Evolutionary conservation across 352 stramenopile genomes (phyloP).

Genomic region (Pythium dissotocum): DNA sequence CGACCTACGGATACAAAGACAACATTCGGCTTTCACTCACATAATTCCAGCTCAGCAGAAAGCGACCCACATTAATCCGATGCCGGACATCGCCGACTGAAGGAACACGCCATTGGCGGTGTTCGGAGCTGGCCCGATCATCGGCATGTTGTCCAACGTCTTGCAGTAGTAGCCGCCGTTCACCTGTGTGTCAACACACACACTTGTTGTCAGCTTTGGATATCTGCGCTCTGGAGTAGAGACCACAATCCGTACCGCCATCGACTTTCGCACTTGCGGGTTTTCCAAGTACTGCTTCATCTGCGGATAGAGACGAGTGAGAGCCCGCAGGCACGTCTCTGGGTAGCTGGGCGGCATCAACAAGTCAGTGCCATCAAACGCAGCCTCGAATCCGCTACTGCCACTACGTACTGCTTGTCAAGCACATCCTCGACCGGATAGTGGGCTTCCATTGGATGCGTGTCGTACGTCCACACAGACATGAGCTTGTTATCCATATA

Average conservation of each 20-base stretch:
- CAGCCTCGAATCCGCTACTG: background rate
- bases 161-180: constrained; percentile 84
- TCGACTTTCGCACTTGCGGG: constrained; percentile 54
- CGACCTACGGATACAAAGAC: constrained; percentile 35
- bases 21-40: background rate
- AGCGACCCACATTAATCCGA: constrained; percentile 60
- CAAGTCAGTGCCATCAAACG: background rate
- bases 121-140: constrained; percentile 62
- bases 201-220: background rate
- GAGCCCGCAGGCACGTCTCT: constrained; percentile 61
- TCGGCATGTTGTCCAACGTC: constrained; percentile 69
- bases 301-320: constrained; percentile 62
- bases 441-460: constrained; percentile 51
- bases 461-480: constrained; percentile 80
- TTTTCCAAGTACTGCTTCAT: constrained; percentile 60
- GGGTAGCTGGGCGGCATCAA: constrained; percentile 47
- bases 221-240: background rate
- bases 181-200: constrained; percentile 32
- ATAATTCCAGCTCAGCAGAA: background rate
- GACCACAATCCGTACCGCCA: constrained; percentile 38
- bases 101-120: constrained; percentile 68
- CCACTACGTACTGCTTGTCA: constrained; percentile 42
- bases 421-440: constrained; percentile 71
- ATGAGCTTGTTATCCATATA: constrained; percentile 67
- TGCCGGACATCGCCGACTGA: constrained; percentile 70